Conservation (phyloP, 2,329 filamentous ascomycete genomes). For the Stylonectria norvegica region DNA sequence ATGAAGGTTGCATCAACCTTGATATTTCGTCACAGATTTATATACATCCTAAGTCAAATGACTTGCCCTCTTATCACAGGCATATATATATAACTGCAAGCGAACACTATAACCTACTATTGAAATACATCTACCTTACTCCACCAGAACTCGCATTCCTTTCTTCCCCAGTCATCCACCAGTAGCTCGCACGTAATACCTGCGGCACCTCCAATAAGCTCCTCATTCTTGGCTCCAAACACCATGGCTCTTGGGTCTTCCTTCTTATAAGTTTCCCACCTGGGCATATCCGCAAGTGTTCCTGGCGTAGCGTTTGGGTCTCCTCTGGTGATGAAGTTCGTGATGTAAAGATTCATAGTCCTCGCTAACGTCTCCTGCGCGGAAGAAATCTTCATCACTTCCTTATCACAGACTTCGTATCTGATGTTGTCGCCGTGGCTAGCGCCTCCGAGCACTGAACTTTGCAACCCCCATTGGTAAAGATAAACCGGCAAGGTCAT, state of each 20-base stretch:
- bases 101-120: no score
- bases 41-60: no score
- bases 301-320: constrained; percentile 21
- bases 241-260: constrained; percentile 37
- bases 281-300: constrained; percentile 17
- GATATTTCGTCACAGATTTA: no score
- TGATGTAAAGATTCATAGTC: constrained; percentile 20
- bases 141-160: no score
- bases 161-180: constrained; percentile 39
- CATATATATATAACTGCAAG: no score
- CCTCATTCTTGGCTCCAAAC: constrained; percentile 47
- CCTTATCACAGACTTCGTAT: constrained; percentile 38
- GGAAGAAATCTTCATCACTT: constrained; percentile 34
- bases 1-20: no score
- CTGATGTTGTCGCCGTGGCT: constrained; percentile 25
- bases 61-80: no score
- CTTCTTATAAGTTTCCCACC: constrained; percentile 24
- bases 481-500: constrained; percentile 24
- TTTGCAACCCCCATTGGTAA: constrained; percentile 31
- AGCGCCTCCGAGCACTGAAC: constrained; percentile 19
- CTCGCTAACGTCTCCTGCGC: constrained; percentile 24
- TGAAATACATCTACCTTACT: no score
- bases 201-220: constrained; percentile 40
- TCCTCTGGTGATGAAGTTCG: constrained; percentile 20
- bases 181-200: constrained; percentile 39